These are phyloP conservation scores for Didymella segeticola DNA, from an alignment of 2,329 filamentous ascomycete genomes.

Conservation along the genomic window DNA sequence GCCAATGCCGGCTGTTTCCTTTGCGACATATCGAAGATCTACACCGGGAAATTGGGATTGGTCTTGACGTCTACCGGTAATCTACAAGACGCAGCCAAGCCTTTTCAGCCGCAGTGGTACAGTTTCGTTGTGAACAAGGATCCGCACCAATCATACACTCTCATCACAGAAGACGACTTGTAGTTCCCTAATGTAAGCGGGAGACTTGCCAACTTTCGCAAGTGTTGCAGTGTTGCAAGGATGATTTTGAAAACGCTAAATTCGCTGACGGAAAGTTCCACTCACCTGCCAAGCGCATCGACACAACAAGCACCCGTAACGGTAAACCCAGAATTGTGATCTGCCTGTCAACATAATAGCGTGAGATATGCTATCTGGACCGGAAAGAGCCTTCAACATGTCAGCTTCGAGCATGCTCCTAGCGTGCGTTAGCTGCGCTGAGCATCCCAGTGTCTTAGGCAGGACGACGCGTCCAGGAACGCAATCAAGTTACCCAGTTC, in stretches of 20 bases:
- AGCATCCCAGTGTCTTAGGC: not conserved
- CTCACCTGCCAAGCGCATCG: not conserved
- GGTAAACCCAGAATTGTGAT: conserved; percentile 1
- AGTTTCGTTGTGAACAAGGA: not conserved
- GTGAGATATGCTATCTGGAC: not conserved
- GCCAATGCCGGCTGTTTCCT: conserved; percentile 1
- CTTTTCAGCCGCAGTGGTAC: conserved; percentile 5
- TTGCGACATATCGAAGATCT: conserved; percentile 5
- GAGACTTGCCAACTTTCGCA: not conserved
- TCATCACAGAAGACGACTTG: not conserved
- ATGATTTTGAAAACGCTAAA: not conserved
- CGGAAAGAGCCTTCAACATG: not conserved
- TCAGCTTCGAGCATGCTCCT: not conserved
- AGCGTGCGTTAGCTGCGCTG: not conserved
- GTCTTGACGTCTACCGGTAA: not conserved
- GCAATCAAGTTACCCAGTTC: not conserved
- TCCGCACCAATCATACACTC: not conserved
- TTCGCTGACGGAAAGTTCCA: not conserved
- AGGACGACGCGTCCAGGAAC: conserved; percentile 3
- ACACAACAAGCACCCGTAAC: not conserved
- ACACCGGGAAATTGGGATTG: conserved; percentile 7
- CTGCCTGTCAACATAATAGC: conserved; percentile 8
- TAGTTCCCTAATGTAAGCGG: not conserved
- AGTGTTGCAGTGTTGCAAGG: not conserved
- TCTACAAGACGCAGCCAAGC: not conserved